Base-by-base conservation (phyloP, 306 rosid species). In the Oxytropis ochrocephala region DNA sequence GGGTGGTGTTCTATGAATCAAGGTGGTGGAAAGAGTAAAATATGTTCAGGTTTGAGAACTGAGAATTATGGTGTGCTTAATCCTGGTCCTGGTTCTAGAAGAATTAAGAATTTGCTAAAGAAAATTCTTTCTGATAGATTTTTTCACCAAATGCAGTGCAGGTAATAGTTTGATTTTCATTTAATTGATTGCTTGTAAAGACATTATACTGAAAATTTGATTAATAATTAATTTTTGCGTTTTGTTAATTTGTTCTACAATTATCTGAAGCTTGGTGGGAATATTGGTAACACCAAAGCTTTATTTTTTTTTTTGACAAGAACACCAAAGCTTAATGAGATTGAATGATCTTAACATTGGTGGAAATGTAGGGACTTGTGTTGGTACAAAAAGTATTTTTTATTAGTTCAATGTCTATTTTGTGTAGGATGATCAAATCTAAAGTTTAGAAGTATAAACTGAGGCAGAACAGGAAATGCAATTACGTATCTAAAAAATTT, bases 81-180 rank as follows among this genome's bases (percentile, higher is more conserved):
- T 24, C 95, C 93, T 11, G 91, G 98, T 47, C 72, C 80, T 0
- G 89, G 87, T 14, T 83, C 96, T 51, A 83, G 89, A 82, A 89
- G 89, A 85, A 59, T 92, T 0, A 88, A 80, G 48, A 76, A 64
- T 61, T 33, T 80, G 69, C 80, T 92, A 11, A 69, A 65, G n/a
- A 88, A 81, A 47, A 59, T 81, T 65, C 43, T 85, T 6, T 77
- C 82, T 18, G 64, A 74, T 18, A 83, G 82, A 75, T 79, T 67
- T 35, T 78, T 69, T 57, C 81, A 33, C 21, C 87, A 68, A 65
- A 88, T 78, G 69, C 96, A 84, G 68, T 92, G 98, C 86, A 80
- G 76, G 86, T 91, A 78, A 69, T 91, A 79, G 32, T 59, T 46
- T 50, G 9, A 47, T 75, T 53, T 76, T 35, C 36, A 32, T 64